A percentile compares a stretch with the other conserved stretches of the same genome.
Evolutionary conservation across 768 basidiomycete species (phyloP).

Genomic region (Phanerodontia chrysosporium): DNA sequence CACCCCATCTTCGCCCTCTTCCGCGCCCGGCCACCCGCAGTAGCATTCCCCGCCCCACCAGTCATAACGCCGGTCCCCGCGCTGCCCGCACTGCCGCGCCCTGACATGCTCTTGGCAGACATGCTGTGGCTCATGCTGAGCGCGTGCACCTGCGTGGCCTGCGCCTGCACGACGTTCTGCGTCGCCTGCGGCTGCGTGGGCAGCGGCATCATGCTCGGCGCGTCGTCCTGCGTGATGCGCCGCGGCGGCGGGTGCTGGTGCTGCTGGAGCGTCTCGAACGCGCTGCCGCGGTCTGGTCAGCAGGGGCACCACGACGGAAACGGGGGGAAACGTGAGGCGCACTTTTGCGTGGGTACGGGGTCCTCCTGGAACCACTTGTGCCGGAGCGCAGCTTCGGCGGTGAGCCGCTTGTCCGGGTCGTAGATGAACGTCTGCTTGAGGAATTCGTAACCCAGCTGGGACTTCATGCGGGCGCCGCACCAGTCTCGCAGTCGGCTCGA

Average conservation of each 20-base stretch:
- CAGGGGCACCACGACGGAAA: too few relatives aligned
- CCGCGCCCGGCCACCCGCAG: slow-evolving; percentile 47
- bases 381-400: slow-evolving; percentile 72
- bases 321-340: slow-evolving; percentile 27
- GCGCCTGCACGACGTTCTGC: slow-evolving; percentile 35
- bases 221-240: slow-evolving; percentile 90
- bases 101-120: slow-evolving; percentile 15
- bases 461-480: slow-evolving; percentile 64
- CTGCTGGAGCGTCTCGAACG: slow-evolving; percentile 61
- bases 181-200: slow-evolving; percentile 38
- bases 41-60: slow-evolving; percentile 63
- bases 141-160: slow-evolving; percentile 35
- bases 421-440: slow-evolving; percentile 85
- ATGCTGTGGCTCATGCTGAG: slow-evolving; percentile 23
- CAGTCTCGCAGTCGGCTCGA: slow-evolving; percentile 65
- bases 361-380: slow-evolving; percentile 95
- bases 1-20: slow-evolving; percentile 60
- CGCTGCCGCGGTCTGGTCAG: too few relatives aligned
- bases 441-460: slow-evolving; percentile 70
- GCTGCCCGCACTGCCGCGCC: neutral
- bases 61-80: neutral
- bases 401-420: slow-evolving; percentile 84
- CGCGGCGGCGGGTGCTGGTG: slow-evolving; percentile 80
- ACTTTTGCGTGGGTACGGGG: slow-evolving; percentile 84
- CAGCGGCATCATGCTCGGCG: slow-evolving; percentile 77